Base-by-base conservation (phyloP, 2,329 filamentous ascomycete species). In the Amauroascus verrucosus region DNA sequence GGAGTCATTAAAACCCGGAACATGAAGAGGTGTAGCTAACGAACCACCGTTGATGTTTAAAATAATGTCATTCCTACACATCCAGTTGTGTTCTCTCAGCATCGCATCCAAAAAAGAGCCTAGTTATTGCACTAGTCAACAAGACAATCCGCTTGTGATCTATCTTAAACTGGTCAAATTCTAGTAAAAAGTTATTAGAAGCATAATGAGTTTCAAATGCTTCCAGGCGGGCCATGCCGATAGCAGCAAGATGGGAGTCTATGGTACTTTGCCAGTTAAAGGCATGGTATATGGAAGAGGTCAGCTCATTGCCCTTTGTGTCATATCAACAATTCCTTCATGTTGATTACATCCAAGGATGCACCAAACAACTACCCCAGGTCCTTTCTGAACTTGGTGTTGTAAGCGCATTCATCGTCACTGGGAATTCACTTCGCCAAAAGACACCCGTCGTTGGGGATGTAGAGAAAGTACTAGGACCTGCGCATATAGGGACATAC, bases 211-310 rank as follows among this genome's bases (percentile, higher is more conserved):
- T n/a, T 32, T 43, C 11, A 14, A 44, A 11, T 33, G 35, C 8
- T 35, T 55, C 24, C 49, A 53, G 24, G n/a, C 28, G 13, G 45
- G 54, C n/a, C 22, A 24, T 26, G 41, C 53, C 9, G 56, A 57
- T 30, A 57, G 53, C 40, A 53, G 35, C 7, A 43, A 51, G 35
- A 37, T 13, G n/a, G 56, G 56, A n/a, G 44, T 33, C 7, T 53
- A 58, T 48, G 20, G 26, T 14, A 33, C 56, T n/a, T 40, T 54
- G 14, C 56, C 56, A 11, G 49, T 48, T 6, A 58, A 54, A 38
- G 54, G 49, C 38, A 58, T 58, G 56, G 22, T 54, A 7, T 58
- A 58, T 32, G 56, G 56, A n/a, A 52, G 54, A 45, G 56, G 56
- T 53, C 47, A 30, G 41, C 20, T 32, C 16, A 35, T 16, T 18